phyloP scores from a whole-genome alignment of 495 filamentous ascomycete species.

The Xylaria nigripes region DNA sequence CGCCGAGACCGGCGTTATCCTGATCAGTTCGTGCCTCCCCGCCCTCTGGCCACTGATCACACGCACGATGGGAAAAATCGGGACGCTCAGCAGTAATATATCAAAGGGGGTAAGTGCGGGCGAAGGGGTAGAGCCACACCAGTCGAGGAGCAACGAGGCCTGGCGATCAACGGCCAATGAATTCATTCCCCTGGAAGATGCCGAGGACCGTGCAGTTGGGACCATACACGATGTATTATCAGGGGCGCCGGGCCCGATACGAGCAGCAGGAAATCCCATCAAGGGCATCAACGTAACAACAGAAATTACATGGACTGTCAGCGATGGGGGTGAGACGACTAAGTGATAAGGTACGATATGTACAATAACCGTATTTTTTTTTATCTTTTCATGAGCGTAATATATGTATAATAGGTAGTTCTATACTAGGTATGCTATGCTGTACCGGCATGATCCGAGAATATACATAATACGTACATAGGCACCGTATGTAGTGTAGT shows the following conservation, averaged over 20 bases:
- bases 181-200: neutral
- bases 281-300: neutral
- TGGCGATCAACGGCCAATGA: neutral
- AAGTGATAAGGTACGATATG: neutral
- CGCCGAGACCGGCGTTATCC: constrained; percentile 18
- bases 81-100: neutral
- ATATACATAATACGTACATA: too few relatives aligned
- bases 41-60: constrained; percentile 4
- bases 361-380: too few relatives aligned
- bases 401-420: too few relatives aligned
- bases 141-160: neutral
- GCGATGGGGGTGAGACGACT: neutral
- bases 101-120: neutral
- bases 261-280: neutral
- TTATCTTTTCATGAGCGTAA: too few relatives aligned
- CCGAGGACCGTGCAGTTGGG: neutral
- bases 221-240: neutral
- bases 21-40: constrained; percentile 19
- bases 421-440: too few relatives aligned
- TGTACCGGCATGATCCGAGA: too few relatives aligned
- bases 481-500: too few relatives aligned
- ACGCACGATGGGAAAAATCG: neutral
- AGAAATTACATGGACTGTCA: neutral
- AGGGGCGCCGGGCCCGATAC: neutral
- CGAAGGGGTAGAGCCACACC: neutral